Evolutionary conservation across 805 yeast genomes (phyloP), one percentile per base, ranked within the genome.

Genomic region (Allodekkera sacchari): DNA sequence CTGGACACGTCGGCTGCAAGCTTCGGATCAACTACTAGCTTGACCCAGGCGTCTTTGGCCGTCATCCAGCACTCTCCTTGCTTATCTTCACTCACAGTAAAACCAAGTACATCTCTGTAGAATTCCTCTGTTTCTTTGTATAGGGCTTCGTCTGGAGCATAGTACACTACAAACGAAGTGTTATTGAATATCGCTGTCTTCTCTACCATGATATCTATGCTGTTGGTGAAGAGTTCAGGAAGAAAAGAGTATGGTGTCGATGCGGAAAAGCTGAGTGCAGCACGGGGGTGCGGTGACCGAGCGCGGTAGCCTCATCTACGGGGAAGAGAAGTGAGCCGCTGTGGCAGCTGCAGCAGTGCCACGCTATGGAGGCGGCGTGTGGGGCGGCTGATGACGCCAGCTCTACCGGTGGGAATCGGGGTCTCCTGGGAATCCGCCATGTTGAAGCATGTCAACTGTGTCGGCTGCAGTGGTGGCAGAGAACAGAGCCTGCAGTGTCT

Each of bases 101-200:
- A 53, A 5, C 53, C 64, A 36, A 64, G 59, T 10, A 74, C 48
- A 28, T 63, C 55, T 33, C 66, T 54, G 55, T 83, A 84, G 58
- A 83, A 84, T 17, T 53, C 47, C 21, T 69, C 53, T 4, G 87
- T 66, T 19, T 63, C 47, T 18, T 58, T 43, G 35, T 66, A 70
- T 22, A 71, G 50, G 11, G 49, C 50, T 17, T 53, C 48, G 34
- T 66, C 65, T 12, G 74, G 61, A 8, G 88, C 83, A 40, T 63
- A 63, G 25, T 74, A 55, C 12, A 66, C 57, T 36, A 71, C 61
- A 48, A 63, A 65, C 15, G 81, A 64, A 15, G 72, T 63, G 13
- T 80, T 82, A 47, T 74, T 75, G 35, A 76, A 68, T 31, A 74
- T 13, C 11, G 23, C 18, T 30, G 18, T 14, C 17, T 29, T 20